Evolutionary conservation across 1,284 basidiomycete genomes (phyloP), one percentile per base, ranked within the genome.

Genomic region (Stereum hirsutum): DNA sequence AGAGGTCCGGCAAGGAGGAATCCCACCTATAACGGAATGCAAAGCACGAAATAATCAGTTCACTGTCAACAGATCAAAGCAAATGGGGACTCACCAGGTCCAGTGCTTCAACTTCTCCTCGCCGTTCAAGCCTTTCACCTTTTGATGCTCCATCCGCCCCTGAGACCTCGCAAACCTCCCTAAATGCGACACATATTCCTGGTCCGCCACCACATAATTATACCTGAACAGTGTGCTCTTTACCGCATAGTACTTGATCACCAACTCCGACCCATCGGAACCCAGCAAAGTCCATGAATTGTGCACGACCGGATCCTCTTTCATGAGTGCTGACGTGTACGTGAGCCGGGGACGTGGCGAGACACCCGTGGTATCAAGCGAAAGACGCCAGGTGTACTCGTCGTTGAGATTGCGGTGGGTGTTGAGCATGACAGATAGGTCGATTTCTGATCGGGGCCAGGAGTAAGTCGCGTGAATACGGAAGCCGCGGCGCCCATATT

Each of bases 401-500:
- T 31, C 28, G 12, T 11, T 15, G 28, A 31, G 12, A 11, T 15
- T 12, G 28, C 28, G 28, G 12, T 11, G 12, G 28, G 28, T 15
- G 28, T 31, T 15, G 28, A 31, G 12, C 3, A 12, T 11, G 28
- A 31, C 12, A 11, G 28, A 31, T n/a, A n/a, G n/a, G n/a, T n/a
- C n/a, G n/a, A n/a, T n/a, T n/a, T n/a, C n/a, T n/a, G n/a, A n/a
- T n/a, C n/a, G n/a, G n/a, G n/a, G n/a, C n/a, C n/a, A n/a, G n/a
- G n/a, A n/a, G n/a, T n/a, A n/a, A 0, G 23, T 32, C 50, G 44
- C 47, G 6, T 47, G 31, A n/a, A n/a, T n/a, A 2, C 15, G 49
- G 61, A 59, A 63, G 2, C 62, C 61, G 2, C 57, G 52, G 3
- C 24, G 3, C n/a, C 43, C 7, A 37, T 63, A 65, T 31, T 63